Evolutionary conservation across 192 early-diverging fungal genomes (phyloP), one percentile per base, ranked within the genome.

Genomic region (Dissophora globulifera): DNA sequence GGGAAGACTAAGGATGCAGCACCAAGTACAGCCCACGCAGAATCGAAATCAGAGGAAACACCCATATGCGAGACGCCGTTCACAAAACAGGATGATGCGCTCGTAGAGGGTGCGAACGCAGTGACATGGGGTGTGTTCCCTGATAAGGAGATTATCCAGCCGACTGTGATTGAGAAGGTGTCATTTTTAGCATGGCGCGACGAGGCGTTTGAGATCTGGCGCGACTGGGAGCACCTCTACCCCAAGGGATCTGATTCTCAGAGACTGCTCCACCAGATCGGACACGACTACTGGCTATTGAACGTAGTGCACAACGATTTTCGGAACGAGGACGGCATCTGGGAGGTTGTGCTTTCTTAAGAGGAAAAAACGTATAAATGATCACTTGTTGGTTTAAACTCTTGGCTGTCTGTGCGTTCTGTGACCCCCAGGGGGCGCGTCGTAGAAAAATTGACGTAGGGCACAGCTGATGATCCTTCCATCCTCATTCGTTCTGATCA

Each of bases 61-160:
- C 72, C 72, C 15, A 58, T 67, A 69, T 90, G 50, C 87, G 86
- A 59, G 78, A 87, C 66, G 83, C 86, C 60, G 66, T 92, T 57
- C 84, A 79, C 67, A 7, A 55, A 53, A 32, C 16, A n/a, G 3
- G 72, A 62, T 1, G 47, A 94, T 67, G 85, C 83, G 11, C 23
- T 68, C 9, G 92, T 75, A 1, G 81, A 84, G 15, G 66, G 79
- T 1, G 85, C 90, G 25, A 93, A 91, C 78, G 93, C 92, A 5
- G 91, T 95, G 19, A 95, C 93, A 1, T 95, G 93, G 93, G 94
- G 93, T 35, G 93, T 95, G 17, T 95, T 95, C 81, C 92, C 93
- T 6, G 93, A 93, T 22, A 91, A 93, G 57, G 93, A 95, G 69
- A 93, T 95, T 68, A 82, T 95, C 41, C 93, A 95, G 63, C 89